Conservation (phyloP, 2,329 filamentous ascomycete species). For the Diplodia corticola region DNA sequence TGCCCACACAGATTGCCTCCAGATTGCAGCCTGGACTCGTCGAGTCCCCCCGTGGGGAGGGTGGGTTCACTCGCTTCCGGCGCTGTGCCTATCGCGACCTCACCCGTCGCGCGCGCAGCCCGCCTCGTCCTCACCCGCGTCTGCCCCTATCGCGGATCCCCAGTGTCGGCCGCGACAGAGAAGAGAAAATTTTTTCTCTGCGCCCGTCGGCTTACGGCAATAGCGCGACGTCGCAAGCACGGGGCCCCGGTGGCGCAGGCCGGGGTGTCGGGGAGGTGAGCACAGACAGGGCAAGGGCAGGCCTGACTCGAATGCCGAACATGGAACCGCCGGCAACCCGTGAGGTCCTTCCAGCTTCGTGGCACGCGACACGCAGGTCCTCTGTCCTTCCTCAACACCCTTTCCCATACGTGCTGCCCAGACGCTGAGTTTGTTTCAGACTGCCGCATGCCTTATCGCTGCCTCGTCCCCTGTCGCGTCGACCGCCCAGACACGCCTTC, state of each 20-base stretch:
- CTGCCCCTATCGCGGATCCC: background rate
- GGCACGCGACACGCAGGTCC: background rate
- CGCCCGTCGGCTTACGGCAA: background rate
- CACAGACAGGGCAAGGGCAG: too few species aligned
- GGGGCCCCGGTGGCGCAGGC: background rate
- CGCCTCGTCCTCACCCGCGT: too few species aligned
- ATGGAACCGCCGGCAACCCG: background rate
- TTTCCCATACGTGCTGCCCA: background rate
- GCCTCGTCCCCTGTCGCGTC: background rate
- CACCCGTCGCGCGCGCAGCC: background rate
- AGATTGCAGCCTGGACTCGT: background rate
- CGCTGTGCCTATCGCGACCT: slow-evolving; percentile 1
- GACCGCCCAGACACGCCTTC: background rate
- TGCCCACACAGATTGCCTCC: background rate
- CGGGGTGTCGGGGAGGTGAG: background rate
- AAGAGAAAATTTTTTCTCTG: background rate
- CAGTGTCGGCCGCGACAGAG: too few species aligned
- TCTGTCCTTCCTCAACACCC: background rate
- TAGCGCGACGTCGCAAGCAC: background rate
- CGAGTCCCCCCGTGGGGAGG: background rate
- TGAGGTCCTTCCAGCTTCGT: too few species aligned
- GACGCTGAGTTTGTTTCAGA: too few species aligned
- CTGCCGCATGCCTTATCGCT: background rate
- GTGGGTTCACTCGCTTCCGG: slow-evolving; percentile 6
- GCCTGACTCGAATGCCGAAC: slow-evolving; percentile 15